Conservation (phyloP, 2,329 filamentous ascomycete genomes). For the Pseudogymnoascus sp. region DNA sequence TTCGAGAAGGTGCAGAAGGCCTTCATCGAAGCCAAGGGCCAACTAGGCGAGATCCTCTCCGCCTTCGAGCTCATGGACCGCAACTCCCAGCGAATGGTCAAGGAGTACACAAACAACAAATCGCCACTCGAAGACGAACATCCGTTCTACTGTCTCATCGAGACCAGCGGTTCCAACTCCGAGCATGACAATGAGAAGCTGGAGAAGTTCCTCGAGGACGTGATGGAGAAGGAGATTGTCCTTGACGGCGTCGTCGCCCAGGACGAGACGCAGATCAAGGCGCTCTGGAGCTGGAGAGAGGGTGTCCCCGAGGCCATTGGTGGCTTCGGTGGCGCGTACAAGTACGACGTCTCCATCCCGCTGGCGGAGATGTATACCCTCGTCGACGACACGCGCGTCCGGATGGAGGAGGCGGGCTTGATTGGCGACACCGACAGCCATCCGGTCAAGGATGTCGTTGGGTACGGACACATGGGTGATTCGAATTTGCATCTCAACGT, state of each 20-base stretch:
- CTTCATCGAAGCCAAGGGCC: conserved; percentile 80
- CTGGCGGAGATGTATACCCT: conserved; percentile 78
- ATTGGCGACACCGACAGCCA: conserved; percentile 67
- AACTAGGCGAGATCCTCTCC: conserved; percentile 90
- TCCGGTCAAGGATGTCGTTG: conserved; percentile 83
- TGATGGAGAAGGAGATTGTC: conserved; percentile 83
- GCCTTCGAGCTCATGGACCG: conserved; percentile 97
- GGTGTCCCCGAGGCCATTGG: conserved; percentile 83
- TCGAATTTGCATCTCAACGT: conserved; percentile 93
- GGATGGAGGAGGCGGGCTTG: conserved; percentile 66
- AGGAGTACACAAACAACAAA: conserved; percentile 65
- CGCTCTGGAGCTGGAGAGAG: conserved; percentile 89
- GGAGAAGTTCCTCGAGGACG: conserved; percentile 79
- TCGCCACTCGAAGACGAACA: conserved; percentile 74
- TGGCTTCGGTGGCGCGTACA: conserved; percentile 93
- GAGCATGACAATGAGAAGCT: conserved; percentile 94
- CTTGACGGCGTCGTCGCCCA: conserved; percentile 86
- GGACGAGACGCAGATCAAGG: conserved; percentile 79
- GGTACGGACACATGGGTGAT: conserved; percentile 98
- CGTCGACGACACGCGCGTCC: conserved; percentile 74
- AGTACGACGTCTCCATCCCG: conserved; percentile 96
- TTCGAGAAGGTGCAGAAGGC: conserved; percentile 83
- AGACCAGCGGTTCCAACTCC: conserved; percentile 89
- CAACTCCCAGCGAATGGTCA: conserved; percentile 70
- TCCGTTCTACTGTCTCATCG: conserved; percentile 93